Evolutionary conservation across 2,329 filamentous ascomycete species (phyloP).

Genomic region (Neopestalotiopsis rosae): DNA sequence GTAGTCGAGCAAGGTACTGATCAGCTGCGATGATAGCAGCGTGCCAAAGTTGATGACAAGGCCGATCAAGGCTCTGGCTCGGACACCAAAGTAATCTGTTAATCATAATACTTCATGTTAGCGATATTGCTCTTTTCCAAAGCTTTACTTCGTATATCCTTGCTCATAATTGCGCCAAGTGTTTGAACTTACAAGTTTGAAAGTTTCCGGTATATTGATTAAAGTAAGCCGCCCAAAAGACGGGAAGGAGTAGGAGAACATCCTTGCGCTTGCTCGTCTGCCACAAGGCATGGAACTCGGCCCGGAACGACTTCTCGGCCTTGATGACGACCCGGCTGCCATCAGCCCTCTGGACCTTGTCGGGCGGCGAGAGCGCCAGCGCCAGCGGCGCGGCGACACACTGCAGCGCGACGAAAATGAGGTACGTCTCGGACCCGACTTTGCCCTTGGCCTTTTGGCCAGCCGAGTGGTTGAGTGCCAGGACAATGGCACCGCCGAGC

Average conservation of each 20-base stretch:
- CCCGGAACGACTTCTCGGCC: conserved; percentile 65
- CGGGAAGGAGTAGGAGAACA: conserved; percentile 71
- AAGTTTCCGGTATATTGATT: conserved; percentile 55
- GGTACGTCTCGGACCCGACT: conserved; percentile 71
- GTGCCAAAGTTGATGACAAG: conserved; percentile 73
- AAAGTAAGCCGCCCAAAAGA: conserved; percentile 70
- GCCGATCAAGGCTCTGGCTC: conserved; percentile 71
- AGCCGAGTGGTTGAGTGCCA: conserved; percentile 66
- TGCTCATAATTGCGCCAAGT: too few relatives aligned
- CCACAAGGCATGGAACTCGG: conserved; percentile 65
- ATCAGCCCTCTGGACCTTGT: conserved; percentile 69
- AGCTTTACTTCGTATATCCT: too few relatives aligned
- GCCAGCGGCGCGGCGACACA: conserved; percentile 67
- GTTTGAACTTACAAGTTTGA: conserved; percentile 39
- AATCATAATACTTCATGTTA: not conserved
- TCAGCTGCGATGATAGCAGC: conserved; percentile 67
- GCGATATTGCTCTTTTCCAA: too few relatives aligned
- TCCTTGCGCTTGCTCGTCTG: conserved; percentile 71
- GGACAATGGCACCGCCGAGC: conserved; percentile 73
- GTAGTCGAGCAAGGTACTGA: conserved; percentile 28
- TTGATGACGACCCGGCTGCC: conserved; percentile 65
- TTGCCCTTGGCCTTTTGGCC: conserved; percentile 53
- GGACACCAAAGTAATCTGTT: conserved; percentile 70
- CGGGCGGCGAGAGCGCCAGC: conserved; percentile 64
- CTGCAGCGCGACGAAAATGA: conserved; percentile 75